Evolutionary conservation across 768 basidiomycete species (phyloP).

Genomic region (Macrocybe gigantea): DNA sequence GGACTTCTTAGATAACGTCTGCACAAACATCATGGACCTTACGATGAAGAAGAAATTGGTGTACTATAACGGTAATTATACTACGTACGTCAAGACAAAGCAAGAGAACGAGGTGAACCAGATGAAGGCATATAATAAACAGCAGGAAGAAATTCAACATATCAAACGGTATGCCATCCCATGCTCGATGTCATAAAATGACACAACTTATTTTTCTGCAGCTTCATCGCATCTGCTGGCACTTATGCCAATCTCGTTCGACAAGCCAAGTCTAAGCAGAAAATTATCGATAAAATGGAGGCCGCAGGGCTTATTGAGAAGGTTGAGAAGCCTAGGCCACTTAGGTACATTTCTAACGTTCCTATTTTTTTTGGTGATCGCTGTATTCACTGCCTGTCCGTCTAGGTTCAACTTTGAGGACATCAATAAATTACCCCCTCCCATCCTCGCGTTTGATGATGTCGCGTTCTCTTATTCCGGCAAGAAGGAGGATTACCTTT

Average conservation of each 20-base stretch:
- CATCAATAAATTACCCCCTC: slow-evolving; percentile 87
- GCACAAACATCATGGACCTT: slow-evolving; percentile 97
- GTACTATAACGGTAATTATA: slow-evolving; percentile 95
- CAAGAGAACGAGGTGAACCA: slow-evolving; percentile 98
- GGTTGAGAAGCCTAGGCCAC: slow-evolving; percentile 64
- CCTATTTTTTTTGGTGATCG: background rate
- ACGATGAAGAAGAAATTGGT: slow-evolving; percentile 87
- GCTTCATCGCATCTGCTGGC: slow-evolving; percentile 99
- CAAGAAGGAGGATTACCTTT: slow-evolving; percentile 81
- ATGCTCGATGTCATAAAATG: background rate
- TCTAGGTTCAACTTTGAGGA: slow-evolving; percentile 91
- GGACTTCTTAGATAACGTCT: slow-evolving; percentile 97
- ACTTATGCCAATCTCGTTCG: slow-evolving; percentile 98
- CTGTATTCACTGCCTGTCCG: background rate
- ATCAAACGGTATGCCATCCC: slow-evolving; percentile 79
- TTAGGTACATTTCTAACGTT: slow-evolving; percentile 34
- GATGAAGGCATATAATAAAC: slow-evolving; percentile 99
- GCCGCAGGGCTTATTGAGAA: slow-evolving; percentile 96
- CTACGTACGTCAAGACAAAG: slow-evolving; percentile 96
- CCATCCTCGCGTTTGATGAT: slow-evolving; percentile 92
- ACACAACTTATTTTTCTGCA: slow-evolving; percentile 18
- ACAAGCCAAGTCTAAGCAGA: slow-evolving; percentile 99
- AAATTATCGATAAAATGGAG: slow-evolving; percentile 99
- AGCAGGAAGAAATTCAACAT: slow-evolving; percentile 97
- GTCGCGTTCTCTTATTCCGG: slow-evolving; percentile 97